Base-by-base conservation (phyloP, 768 basidiomycete genomes). In the Galerina marginata region DNA sequence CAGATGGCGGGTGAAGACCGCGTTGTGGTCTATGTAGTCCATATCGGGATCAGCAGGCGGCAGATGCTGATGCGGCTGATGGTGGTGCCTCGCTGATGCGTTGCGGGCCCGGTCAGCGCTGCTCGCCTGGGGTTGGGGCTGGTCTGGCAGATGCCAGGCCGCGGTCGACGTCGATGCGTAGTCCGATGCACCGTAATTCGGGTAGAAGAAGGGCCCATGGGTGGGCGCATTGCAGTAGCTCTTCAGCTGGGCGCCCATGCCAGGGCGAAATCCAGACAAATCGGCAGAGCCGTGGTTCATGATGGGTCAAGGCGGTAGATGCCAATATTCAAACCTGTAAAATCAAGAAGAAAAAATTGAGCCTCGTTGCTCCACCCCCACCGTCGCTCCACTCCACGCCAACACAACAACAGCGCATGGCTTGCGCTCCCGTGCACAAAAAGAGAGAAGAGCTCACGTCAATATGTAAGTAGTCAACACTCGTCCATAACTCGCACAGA, bases 11-110 rank as follows among this genome's bases (percentile, higher is more conserved):
- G 29, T 7, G 29, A 33, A 33, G 29, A 33, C 7, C 29, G 29
- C 29, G 7, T 2, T 2, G 29, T 33, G 29, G 29, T 33, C 46
- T 39, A 58, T 50, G 29, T 50, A 43, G 37, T 59, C 49, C 9
- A 42, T 52, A n/a, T 46, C 33, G 46, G 49, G 50, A 46, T 79
- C 79, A 9, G 67, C 45, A 26, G 75, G 75, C 7, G 82, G 81
- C 36, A 82, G 60, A 45, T 65, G 71, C 20, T 72, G 20, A 20
- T 20, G 29, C 72, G 0, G 75, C 77, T 44, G 67, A 60, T 29
- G 72, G 76, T 20, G 78, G 77, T 55, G 79, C 69, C 16, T 53
- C 50, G 43, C 5, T 29, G 52, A 43, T 20, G 10, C 33, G 14
- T 49, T 6, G 36, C 7, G 3, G 26, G 9, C 46, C 20, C 16